These are phyloP conservation scores for Pseudopediastrum boryanum DNA, from an alignment of 139 green algal species.

Conservation along the genomic window DNA sequence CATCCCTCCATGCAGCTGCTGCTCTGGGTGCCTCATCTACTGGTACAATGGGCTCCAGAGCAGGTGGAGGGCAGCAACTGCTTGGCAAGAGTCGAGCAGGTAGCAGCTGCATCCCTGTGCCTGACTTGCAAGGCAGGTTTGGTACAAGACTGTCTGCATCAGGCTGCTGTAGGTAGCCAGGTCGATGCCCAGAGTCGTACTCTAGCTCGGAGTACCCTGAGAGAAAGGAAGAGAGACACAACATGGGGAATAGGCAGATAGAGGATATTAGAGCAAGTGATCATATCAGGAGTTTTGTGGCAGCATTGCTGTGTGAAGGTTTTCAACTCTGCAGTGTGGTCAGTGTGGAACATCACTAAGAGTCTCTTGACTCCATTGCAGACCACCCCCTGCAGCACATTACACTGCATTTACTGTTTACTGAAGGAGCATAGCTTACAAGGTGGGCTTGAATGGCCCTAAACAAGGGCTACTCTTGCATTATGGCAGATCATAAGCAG, in stretches of 20 bases:
- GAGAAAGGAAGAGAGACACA: neutral
- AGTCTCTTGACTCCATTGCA: neutral
- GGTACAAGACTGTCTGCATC: conserved; percentile 14
- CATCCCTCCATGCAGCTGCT: conserved; percentile 24
- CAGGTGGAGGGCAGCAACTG: conserved; percentile 47
- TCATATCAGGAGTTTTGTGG: neutral
- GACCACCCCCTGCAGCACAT: neutral
- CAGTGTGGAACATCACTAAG: neutral
- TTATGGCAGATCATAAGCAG: neutral
- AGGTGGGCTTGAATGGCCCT: neutral
- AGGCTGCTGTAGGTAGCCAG: conserved; percentile 39
- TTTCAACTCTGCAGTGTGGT: neutral
- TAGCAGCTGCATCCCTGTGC: conserved; percentile 45
- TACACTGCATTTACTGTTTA: neutral
- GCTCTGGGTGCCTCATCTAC: neutral
- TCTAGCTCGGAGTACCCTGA: conserved; percentile 14
- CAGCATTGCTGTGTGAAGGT: neutral
- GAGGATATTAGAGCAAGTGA: neutral
- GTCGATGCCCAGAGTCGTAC: conserved; percentile 27
- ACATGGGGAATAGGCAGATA: neutral
- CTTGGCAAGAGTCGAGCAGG: conserved; percentile 33
- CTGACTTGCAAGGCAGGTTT: conserved; percentile 51
- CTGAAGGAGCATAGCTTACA: neutral
- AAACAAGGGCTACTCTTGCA: neutral
- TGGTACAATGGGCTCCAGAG: conserved; percentile 37